Evolutionary conservation across 345 rosid genomes (phyloP).

Genomic region (Brassica cretica): DNA sequence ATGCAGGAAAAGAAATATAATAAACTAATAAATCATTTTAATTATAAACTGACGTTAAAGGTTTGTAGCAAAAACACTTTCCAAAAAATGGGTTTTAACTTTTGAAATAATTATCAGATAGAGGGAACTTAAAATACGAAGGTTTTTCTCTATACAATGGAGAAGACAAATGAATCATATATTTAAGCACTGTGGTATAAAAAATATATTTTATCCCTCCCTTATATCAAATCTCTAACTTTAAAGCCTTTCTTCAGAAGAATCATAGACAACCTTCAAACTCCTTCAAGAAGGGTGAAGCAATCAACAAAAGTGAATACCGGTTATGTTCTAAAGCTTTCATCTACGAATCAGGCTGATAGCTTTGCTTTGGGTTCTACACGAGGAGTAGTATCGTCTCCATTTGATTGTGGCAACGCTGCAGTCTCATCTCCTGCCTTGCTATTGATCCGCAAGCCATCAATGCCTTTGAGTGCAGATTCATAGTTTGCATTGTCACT

Average conservation of each 20-base stretch:
- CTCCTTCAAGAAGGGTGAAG: slow-evolving; percentile 7
- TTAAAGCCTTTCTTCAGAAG: slow-evolving; percentile 22
- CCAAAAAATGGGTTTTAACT: not conserved
- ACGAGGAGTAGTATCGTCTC: slow-evolving; percentile 13
- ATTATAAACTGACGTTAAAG: not conserved
- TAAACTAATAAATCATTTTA: too few relatives aligned
- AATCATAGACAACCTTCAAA: slow-evolving; percentile 24
- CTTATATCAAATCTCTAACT: slow-evolving; percentile 14
- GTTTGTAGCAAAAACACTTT: not conserved
- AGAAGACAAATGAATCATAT: not conserved
- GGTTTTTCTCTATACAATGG: not conserved
- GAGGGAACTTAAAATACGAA: not conserved
- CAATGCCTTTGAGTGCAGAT: slow-evolving; percentile 61
- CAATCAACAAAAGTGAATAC: slow-evolving; percentile 20
- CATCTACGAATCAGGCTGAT: slow-evolving; percentile 17
- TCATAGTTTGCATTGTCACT: slow-evolving; percentile 50
- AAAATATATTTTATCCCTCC: not conserved
- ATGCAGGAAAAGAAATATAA: too few relatives aligned
- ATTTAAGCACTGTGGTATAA: not conserved
- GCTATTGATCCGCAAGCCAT: slow-evolving; percentile 56
- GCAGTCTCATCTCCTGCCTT: slow-evolving; percentile 30
- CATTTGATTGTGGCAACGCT: slow-evolving; percentile 25
- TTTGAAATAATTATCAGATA: not conserved
- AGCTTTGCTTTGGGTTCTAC: slow-evolving; percentile 28
- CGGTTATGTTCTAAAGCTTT: not conserved